Base-by-base conservation (phyloP, 2,329 filamentous ascomycete species). In the Botrytis fragariae region DNA sequence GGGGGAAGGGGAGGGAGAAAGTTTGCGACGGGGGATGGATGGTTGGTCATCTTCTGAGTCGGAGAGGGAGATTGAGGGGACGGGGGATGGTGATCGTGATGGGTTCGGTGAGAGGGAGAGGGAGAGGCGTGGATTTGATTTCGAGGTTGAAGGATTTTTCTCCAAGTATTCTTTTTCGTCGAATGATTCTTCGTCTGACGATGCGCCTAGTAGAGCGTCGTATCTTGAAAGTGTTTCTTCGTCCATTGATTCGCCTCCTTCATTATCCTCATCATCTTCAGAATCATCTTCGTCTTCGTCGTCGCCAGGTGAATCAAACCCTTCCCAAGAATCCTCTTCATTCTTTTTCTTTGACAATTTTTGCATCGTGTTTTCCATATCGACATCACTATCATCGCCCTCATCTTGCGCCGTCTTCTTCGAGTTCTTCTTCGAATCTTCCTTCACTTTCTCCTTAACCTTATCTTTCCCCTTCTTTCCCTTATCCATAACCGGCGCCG, bases 121-220 rank as follows among this genome's bases (percentile, higher is more conserved):
- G 5, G 74, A 77, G 62, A 77, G 72, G 59, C 73, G 71, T 63
- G 14, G 44, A 48, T 74, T 72, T 51, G 73, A 51, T 59, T 72
- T 73, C 32, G 51, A 72, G 22, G 25, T 48, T 39, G 65, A 69
- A 57, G 71, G 72, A 48, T 70, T 71, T 8, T 76, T 74, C 54
- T 73, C 67, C 4, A 72, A 69, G 60, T 77, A 76, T 67, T 74
- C 72, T 57, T 78, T 77, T 72, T 78, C 75, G 39, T 79, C 77
- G 44, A 78, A 77, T 62, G 76, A 77, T 68, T 81, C 79, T 71
- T 81, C 80, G 39, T 79, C 78, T 12, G 80, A 81, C 1, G 79
- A 81, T 4, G 74, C 77, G n/a, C 75, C 80, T 16, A 81, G 57
- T 7, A 79, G 75, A 18, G 75, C 74, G 60, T 81, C 79, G 71